These are phyloP conservation scores for Penicillium simplicissimum DNA, from an alignment of 495 filamentous ascomycete genomes.

Conservation along the genomic window DNA sequence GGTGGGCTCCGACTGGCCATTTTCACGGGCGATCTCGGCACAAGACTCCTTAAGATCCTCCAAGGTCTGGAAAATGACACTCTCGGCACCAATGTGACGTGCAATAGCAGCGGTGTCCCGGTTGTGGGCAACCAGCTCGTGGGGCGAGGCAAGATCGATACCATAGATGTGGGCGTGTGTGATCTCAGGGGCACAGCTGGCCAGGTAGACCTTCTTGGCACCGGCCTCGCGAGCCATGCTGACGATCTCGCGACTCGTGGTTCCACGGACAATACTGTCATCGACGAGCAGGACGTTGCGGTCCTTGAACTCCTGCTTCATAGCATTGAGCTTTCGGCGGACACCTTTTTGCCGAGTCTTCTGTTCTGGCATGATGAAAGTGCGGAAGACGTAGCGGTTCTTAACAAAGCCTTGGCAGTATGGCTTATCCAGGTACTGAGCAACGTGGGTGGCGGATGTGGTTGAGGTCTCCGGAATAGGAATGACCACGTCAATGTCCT, in stretches of 20 bases:
- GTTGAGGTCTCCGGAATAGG: constrained; percentile 87
- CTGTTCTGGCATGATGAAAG: constrained; percentile 94
- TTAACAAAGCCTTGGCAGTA: constrained; percentile 89
- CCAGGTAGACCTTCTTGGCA: constrained; percentile 88
- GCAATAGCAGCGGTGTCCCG: constrained; percentile 69
- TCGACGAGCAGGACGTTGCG: constrained; percentile 86
- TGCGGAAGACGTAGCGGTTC: constrained; percentile 95
- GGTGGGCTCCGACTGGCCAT: constrained; percentile 53
- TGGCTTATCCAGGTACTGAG: constrained; percentile 73
- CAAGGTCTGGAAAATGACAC: constrained; percentile 87
- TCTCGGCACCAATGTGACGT: constrained; percentile 83
- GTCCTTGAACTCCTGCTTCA: constrained; percentile 82
- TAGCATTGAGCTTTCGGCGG: constrained; percentile 68
- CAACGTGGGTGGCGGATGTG: constrained; percentile 78
- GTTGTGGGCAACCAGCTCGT: constrained; percentile 82
- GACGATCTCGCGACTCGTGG: constrained; percentile 88
- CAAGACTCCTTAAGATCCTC: constrained; percentile 80
- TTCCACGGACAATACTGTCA: constrained; percentile 92
- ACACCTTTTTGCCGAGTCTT: constrained; percentile 71
- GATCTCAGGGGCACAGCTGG: constrained; percentile 84
- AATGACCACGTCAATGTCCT: constrained; percentile 88
- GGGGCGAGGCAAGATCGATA: constrained; percentile 83
- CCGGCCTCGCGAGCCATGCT: constrained; percentile 90
- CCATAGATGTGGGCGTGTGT: constrained; percentile 80
- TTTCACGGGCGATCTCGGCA: constrained; percentile 60